These are phyloP conservation scores for Albugo candida DNA, from an alignment of 352 stramenopile genomes.

Conservation along the genomic window DNA sequence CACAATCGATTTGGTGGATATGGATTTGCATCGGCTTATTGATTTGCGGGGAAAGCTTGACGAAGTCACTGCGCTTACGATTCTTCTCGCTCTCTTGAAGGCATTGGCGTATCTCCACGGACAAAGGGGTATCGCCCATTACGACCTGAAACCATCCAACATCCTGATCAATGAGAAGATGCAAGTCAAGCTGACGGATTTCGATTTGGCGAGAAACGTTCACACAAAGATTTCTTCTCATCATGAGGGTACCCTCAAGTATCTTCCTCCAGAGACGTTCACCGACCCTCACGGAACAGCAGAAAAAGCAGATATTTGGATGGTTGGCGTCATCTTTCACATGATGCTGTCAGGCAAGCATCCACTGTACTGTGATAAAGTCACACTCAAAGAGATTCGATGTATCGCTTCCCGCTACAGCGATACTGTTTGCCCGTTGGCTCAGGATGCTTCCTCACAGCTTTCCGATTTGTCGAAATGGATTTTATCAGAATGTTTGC, in stretches of 20 bases:
- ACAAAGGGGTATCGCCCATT: slow-evolving; percentile 58
- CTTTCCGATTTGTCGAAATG: too few species aligned
- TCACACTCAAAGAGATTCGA: slow-evolving; percentile 25
- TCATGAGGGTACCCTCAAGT: slow-evolving; percentile 41
- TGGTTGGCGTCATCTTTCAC: slow-evolving; percentile 58
- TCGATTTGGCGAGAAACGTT: slow-evolving; percentile 61
- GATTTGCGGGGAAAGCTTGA: slow-evolving; percentile 47
- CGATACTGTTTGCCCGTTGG: not conserved
- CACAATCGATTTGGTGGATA: slow-evolving; percentile 44
- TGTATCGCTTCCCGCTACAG: slow-evolving; percentile 12
- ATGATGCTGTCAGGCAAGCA: slow-evolving; percentile 65
- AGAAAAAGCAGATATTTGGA: slow-evolving; percentile 70
- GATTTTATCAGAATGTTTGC: too few species aligned
- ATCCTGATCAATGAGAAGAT: slow-evolving; percentile 84
- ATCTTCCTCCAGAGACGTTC: slow-evolving; percentile 58
- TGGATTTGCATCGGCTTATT: slow-evolving; percentile 54
- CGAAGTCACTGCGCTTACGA: slow-evolving; percentile 32
- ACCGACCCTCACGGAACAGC: slow-evolving; percentile 18
- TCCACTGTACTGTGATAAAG: slow-evolving; percentile 41
- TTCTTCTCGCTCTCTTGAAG: slow-evolving; percentile 41
- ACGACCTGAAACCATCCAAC: slow-evolving; percentile 95
- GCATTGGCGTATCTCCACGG: slow-evolving; percentile 53
- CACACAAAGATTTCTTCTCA: not conserved
- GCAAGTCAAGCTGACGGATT: slow-evolving; percentile 81
- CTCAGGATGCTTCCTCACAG: too few species aligned